Evolutionary conservation across 306 rosid species (phyloP).

Genomic region (Rosa chinensis): DNA sequence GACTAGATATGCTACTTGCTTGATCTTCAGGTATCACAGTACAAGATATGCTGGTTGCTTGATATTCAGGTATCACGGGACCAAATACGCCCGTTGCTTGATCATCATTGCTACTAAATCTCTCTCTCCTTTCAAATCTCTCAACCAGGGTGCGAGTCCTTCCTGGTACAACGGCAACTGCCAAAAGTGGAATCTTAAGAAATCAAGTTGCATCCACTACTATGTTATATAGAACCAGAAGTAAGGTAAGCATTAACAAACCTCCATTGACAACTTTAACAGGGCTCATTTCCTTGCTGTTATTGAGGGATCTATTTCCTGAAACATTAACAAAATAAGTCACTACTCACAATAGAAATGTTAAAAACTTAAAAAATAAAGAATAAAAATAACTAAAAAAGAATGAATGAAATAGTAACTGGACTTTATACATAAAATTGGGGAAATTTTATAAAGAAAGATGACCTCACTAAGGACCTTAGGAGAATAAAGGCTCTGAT

Average conservation of each 20-base stretch:
- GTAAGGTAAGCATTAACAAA: too few species aligned
- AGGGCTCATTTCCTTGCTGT: too few species aligned
- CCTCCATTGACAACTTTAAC: too few species aligned
- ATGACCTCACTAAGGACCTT: background rate
- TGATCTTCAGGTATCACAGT: constrained; percentile 27
- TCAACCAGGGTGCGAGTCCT: constrained; percentile 96
- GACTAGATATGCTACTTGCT: background rate
- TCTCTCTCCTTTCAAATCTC: constrained; percentile 87
- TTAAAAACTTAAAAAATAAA: too few species aligned
- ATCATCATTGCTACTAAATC: constrained; percentile 43
- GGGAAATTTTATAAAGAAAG: background rate
- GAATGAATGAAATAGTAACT: background rate
- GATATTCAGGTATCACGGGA: constrained; percentile 24
- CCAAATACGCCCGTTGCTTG: constrained; percentile 26
- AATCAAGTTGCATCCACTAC: background rate
- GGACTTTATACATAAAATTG: background rate
- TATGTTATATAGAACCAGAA: constrained; percentile 23
- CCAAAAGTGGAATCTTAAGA: constrained; percentile 33
- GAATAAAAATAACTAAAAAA: too few species aligned
- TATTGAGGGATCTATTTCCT: too few species aligned
- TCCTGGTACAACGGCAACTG: constrained; percentile 88
- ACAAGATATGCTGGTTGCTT: background rate
- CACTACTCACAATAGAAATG: too few species aligned
- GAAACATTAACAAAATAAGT: too few species aligned
- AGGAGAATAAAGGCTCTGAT: too few species aligned